Base-by-base conservation (phyloP, 2,329 filamentous ascomycete genomes). In the Chrysosporium keratinophilum region DNA sequence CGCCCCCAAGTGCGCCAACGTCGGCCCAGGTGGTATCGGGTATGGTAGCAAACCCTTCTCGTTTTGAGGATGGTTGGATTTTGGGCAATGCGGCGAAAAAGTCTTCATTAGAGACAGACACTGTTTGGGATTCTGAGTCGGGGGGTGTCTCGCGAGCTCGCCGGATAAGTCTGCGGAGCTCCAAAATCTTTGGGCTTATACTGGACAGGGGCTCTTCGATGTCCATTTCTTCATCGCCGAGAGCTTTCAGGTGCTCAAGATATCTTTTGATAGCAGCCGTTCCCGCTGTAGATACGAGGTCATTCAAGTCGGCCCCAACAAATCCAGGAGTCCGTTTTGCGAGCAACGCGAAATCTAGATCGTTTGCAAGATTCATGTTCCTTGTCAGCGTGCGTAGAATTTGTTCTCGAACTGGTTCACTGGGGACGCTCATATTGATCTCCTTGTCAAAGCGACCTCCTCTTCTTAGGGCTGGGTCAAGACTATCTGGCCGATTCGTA, bases 1-100 rank as follows among this genome's bases (percentile, higher is more conserved):
- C 83, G n/a, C 76, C 76, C 43, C 80, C 74, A 12, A 98, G 78
- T 5, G 91, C 91, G 56, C 93, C 93, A 50, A 98, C 89, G 64
- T 97, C 86, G 44, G 82, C 77, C 88, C 93, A 98, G 0, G 88
- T 95, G 4, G 93, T 91, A 65, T 90, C 84, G 6, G 93, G 93
- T 43, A 97, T 88, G 0, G 88, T 93, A 11, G 88, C 89, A 69
- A 98, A 98, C 45, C 93, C 93, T 71, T 98, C 91, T 48, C 89
- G 83, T 67, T 91, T 90, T 5, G 86, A 86, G 1, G 88, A 91
- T 23, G 89, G 82, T 65, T 88, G 79, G 57, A 95, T 80, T 55
- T 80, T 79, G 9, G 85, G 81, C 2, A 96, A 77, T 2, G 89
- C 90, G 1, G 76, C 74, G 20, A 84, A 74, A 68, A 97, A 93